Conservation (phyloP, 2,329 filamentous ascomycete species). For the Microsporum audouinii region DNA sequence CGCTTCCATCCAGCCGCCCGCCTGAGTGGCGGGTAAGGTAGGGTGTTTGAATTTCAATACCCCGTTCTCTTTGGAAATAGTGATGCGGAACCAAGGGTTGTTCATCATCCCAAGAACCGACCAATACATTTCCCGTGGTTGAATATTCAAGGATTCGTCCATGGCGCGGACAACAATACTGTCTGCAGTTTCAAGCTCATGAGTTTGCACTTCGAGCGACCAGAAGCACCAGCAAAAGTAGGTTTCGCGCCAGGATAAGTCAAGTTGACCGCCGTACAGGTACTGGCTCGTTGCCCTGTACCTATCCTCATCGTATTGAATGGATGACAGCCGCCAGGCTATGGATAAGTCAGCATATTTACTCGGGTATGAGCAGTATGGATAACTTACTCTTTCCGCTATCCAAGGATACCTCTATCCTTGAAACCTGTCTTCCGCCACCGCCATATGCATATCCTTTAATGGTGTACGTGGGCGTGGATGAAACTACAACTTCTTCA, state of each 20-base stretch:
- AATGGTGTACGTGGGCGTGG: conserved; percentile 48
- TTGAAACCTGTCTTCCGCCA: conserved; percentile 69
- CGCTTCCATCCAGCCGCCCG: conserved; percentile 87
- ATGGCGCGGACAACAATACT: conserved; percentile 76
- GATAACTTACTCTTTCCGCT: conserved; percentile 50
- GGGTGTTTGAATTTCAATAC: conserved; percentile 73
- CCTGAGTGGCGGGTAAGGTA: conserved; percentile 63
- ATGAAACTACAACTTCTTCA: conserved; percentile 48
- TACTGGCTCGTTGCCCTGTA: conserved; percentile 57
- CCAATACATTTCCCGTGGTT: conserved; percentile 94
- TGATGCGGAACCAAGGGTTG: conserved; percentile 82
- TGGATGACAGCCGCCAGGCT: conserved; percentile 62
- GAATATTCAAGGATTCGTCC: conserved; percentile 79
- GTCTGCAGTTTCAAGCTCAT: conserved; percentile 50
- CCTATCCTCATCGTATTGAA: conserved; percentile 74
- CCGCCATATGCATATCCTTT: conserved; percentile 82
- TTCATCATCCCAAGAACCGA: conserved; percentile 96
- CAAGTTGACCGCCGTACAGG: conserved; percentile 64
- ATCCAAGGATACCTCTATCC: conserved; percentile 74
- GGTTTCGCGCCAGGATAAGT: conserved; percentile 70
- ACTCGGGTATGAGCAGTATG: background rate
- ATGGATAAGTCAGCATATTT: background rate
- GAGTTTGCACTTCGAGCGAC: conserved; percentile 56
- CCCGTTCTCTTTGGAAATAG: conserved; percentile 57
- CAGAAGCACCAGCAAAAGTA: conserved; percentile 92